A percentile compares a stretch with the other conserved stretches of the same genome.
Conservation (phyloP, 257 asterid genomes). For the Euphrasia confusa region DNA sequence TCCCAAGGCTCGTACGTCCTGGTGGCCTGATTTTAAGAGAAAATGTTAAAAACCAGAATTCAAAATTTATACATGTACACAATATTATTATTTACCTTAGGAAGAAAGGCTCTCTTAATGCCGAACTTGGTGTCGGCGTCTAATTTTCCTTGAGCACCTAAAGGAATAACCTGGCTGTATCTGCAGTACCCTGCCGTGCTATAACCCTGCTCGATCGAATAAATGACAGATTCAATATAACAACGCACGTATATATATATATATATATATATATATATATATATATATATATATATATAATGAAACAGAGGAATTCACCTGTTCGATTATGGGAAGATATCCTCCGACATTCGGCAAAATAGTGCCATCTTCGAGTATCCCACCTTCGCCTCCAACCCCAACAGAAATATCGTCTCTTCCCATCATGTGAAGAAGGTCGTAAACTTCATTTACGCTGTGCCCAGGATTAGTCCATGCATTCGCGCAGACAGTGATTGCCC, state of each 20-base stretch:
- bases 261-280: too few species aligned
- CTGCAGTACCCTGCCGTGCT: slow-evolving; percentile 78
- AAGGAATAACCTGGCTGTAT: slow-evolving; percentile 77
- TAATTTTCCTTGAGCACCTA: slow-evolving; percentile 65
- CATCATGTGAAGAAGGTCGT: slow-evolving; percentile 89
- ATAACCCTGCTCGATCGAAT: slow-evolving; percentile 36
- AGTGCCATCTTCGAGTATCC: slow-evolving; percentile 63
- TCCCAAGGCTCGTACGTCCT: slow-evolving; percentile 64
- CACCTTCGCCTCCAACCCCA: slow-evolving; percentile 96
- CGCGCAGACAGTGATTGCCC: slow-evolving; percentile 70
- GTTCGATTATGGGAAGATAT: slow-evolving; percentile 80
- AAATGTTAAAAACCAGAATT: background rate
- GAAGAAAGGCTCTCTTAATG: slow-evolving; percentile 63
- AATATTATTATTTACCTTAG: slow-evolving; percentile 52
- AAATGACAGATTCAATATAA: background rate
- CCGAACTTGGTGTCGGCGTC: slow-evolving; percentile 68
- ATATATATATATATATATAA: too few species aligned
- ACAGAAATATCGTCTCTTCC: slow-evolving; percentile 76
- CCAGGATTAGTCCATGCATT: slow-evolving; percentile 77
- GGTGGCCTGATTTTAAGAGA: slow-evolving; percentile 41
- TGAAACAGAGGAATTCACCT: slow-evolving; percentile 37
- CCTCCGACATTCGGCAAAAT: slow-evolving; percentile 73
- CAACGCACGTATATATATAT: too few species aligned
- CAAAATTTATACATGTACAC: too few species aligned
- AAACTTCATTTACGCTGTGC: slow-evolving; percentile 70